Conservation (phyloP, 2,329 filamentous ascomycete species). For the Delphinella strobiligena region DNA sequence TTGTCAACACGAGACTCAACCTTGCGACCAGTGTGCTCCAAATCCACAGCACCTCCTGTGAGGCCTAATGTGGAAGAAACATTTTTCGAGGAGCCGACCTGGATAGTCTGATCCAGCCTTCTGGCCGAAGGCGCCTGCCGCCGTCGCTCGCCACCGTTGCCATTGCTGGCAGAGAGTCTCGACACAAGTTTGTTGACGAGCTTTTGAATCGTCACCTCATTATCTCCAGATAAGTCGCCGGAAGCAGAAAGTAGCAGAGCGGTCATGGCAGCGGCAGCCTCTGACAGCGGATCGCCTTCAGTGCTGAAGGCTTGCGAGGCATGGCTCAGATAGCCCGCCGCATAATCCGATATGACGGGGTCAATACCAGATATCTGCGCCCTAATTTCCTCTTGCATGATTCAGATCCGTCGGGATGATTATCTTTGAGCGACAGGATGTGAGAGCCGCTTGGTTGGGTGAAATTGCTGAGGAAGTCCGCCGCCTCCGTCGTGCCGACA, state of each 20-base stretch:
- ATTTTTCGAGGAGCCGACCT: conserved; percentile 86
- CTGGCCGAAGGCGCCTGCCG: conserved; percentile 65
- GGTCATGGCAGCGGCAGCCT: conserved; percentile 76
- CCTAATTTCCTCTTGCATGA: conserved; percentile 27
- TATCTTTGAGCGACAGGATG: background rate
- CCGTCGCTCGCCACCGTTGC: conserved; percentile 50
- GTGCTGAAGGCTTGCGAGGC: conserved; percentile 73
- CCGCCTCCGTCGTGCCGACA: no score
- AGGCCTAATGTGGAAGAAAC: conserved; percentile 93
- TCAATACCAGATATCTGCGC: conserved; percentile 23
- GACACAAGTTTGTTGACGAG: conserved; percentile 85
- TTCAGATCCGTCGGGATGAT: no score
- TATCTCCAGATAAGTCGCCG: conserved; percentile 59
- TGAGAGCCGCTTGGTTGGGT: conserved; percentile 1
- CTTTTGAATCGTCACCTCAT: conserved; percentile 66
- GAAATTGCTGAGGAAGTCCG: no score
- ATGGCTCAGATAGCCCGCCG: conserved; percentile 82
- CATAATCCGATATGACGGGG: conserved; percentile 26
- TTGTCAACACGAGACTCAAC: conserved; percentile 95
- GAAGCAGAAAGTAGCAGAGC: conserved; percentile 88
- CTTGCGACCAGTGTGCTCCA: conserved; percentile 86
- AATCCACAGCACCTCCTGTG: conserved; percentile 70
- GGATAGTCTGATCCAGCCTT: conserved; percentile 85
- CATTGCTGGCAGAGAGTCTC: conserved; percentile 64
- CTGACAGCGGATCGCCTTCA: conserved; percentile 67